phyloP scores from a whole-genome alignment of 2,329 filamentous ascomycete species.

The Pestalotiopsis sp. region DNA sequence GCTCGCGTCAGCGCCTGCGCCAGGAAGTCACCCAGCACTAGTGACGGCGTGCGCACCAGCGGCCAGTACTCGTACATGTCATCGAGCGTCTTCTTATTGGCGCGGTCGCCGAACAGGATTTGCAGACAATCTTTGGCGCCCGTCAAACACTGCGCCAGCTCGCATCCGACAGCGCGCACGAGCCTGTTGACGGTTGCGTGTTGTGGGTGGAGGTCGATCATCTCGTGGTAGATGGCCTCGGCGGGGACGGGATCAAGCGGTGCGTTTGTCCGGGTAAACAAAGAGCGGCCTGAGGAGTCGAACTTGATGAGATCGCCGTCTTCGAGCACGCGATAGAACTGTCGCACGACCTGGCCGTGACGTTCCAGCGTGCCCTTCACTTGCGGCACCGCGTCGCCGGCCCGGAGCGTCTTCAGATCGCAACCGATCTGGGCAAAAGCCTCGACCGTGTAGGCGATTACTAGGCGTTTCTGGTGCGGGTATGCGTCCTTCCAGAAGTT shows the following conservation, averaged over 20 bases:
- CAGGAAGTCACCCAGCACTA: slow-evolving; percentile 26
- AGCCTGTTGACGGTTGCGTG: slow-evolving; percentile 23
- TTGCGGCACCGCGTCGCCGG: slow-evolving; percentile 23
- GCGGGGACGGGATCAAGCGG: slow-evolving; percentile 15
- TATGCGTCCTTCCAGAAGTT: slow-evolving; percentile 31
- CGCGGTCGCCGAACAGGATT: slow-evolving; percentile 25
- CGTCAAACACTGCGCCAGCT: slow-evolving; percentile 23
- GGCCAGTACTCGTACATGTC: slow-evolving; percentile 28
- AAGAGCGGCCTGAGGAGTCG: not conserved
- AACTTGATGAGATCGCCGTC: slow-evolving; percentile 18
- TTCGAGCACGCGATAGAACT: slow-evolving; percentile 36
- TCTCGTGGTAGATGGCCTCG: slow-evolving; percentile 17
- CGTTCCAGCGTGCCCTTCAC: slow-evolving; percentile 22
- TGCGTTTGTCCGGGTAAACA: slow-evolving; percentile 3
- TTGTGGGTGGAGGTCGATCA: slow-evolving; percentile 16
- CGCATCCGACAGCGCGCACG: slow-evolving; percentile 19
- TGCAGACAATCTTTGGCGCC: slow-evolving; percentile 24
- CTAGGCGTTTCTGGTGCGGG: slow-evolving; percentile 31
- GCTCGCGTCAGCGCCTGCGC: not conserved
- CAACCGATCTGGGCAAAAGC: slow-evolving; percentile 34
- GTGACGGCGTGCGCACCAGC: slow-evolving; percentile 14
- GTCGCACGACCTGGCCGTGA: slow-evolving; percentile 28
- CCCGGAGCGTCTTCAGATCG: slow-evolving; percentile 20
- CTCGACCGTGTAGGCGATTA: slow-evolving; percentile 35
- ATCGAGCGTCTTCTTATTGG: slow-evolving; percentile 22